phyloP scores from a whole-genome alignment of 257 asterid species.

The Cinchona pubescens region DNA sequence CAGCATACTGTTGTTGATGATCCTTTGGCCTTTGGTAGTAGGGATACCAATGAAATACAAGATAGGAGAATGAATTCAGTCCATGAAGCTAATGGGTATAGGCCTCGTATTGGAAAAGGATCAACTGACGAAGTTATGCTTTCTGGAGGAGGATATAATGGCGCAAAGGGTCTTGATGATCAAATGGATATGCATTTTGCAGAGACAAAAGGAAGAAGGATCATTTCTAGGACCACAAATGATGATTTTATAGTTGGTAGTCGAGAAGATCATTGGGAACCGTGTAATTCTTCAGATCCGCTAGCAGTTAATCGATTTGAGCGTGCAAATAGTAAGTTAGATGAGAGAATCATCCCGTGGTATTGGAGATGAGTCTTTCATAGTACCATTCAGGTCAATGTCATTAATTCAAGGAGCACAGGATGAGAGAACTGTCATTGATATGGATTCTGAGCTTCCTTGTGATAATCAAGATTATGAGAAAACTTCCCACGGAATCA shows the following conservation, averaged over 20 bases:
- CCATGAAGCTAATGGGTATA: constrained; percentile 34
- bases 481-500: constrained; percentile 34
- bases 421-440: constrained; percentile 52
- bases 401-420: constrained; percentile 51
- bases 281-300: constrained; percentile 50
- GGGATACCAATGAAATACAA: constrained; percentile 39
- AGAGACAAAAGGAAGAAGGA: constrained; percentile 57
- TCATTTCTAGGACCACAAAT: constrained; percentile 38
- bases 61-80: constrained; percentile 39
- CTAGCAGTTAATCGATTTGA: constrained; percentile 44
- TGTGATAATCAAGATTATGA: constrained; percentile 46
- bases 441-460: constrained; percentile 75
- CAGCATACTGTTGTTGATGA: constrained; percentile 41
- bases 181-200: constrained; percentile 44
- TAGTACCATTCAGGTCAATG: constrained; percentile 76
- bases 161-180: constrained; percentile 33
- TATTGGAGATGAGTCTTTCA: constrained; percentile 69
- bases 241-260: constrained; percentile 62
- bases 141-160: constrained; percentile 39
- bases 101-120: constrained; percentile 36
- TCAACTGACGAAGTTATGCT: constrained; percentile 46
- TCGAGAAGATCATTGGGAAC: constrained; percentile 39
- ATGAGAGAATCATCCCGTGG: constrained; percentile 46
- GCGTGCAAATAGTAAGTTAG: constrained; percentile 31
- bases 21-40: constrained; percentile 47